Percentiles rank a stretch among this genome's conserved stretches.
phyloP scores from a whole-genome alignment of 257 asterid genomes.

The Scutellaria galericulata region DNA sequence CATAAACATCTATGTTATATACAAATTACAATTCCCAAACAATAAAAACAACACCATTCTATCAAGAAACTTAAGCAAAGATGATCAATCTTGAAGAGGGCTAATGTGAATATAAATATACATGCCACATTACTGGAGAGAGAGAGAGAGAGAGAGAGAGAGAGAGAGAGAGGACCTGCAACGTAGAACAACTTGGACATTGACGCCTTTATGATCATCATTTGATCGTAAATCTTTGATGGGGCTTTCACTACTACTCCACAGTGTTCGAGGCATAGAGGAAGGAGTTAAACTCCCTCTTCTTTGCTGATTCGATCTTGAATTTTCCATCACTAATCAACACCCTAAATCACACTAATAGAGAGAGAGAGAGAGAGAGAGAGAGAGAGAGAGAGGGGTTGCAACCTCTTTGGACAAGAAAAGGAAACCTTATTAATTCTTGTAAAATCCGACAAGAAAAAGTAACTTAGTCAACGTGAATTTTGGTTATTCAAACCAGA shows the following conservation, averaged over 20 bases:
- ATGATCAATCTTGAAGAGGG: neutral
- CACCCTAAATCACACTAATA: neutral
- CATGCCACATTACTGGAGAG: neutral
- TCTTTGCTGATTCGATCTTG: constrained; percentile 33
- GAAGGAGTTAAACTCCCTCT: constrained; percentile 46
- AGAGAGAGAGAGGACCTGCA: constrained; percentile 45
- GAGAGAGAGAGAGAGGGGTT: neutral
- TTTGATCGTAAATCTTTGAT: constrained; percentile 37
- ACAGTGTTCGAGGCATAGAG: constrained; percentile 47
- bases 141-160: neutral
- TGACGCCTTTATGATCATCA: constrained; percentile 46
- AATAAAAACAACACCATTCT: neutral
- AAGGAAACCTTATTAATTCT: neutral
- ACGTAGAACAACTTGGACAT: constrained; percentile 54
- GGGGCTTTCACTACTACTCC: constrained; percentile 56
- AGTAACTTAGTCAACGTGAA: constrained; percentile 14
- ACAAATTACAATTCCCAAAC: neutral
- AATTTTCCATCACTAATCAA: constrained; percentile 31
- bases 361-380: neutral
- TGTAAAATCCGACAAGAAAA: constrained; percentile 32
- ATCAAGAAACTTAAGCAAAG: neutral
- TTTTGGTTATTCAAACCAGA: neutral
- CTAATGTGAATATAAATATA: neutral
- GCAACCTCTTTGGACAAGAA: neutral
- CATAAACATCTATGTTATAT: constrained; percentile 27